Base-by-base conservation (phyloP, 495 filamentous ascomycete genomes). In the Daldinia childiae region DNA sequence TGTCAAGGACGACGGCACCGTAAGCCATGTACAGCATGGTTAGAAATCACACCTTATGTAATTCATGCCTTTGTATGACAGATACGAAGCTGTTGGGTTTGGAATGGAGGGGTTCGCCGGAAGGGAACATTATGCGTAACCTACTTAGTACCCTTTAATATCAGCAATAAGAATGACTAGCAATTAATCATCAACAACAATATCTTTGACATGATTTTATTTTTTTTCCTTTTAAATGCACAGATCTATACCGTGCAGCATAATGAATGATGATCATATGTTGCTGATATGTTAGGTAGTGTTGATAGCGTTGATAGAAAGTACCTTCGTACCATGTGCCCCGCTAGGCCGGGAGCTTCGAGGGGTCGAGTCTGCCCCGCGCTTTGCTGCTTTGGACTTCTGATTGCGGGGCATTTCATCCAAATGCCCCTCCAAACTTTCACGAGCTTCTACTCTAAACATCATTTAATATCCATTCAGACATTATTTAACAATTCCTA, bases 1-100 rank as follows among this genome's bases (percentile, higher is more conserved):
- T 74, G 76, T 93, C 26, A 87, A 86, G 52, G 87, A 91, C 14
- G 87, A 93, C 62, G 92, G 90, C 6, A 92, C 87, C 1, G 90
- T 95, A n/a, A 85, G 81, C 59, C 86, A 94, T 76, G 90, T 94
- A 51, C 82, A 81, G 43, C 84, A 87, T 64, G 85, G 87, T 30
- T 90, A 82, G 77, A 60, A 27, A 4, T 27, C 38, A 3, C 12
- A 36, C 39, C 27, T 24, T 24, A n/a, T 8, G 19, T 9, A n/a
- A 50, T 29, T 34, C 21, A 32, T 5, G 14, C 3, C 30, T 50
- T 17, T 34, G 30, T 39, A 41, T 19, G 41, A 27, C 6, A 9
- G 12, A 30, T 2, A 30, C 11, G 50, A 30, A 54, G 15, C 14
- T 17, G 26, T 29, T 29, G 27, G 27, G 27, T 6, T 41, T 26